These are phyloP conservation scores for Pinus albicaulis DNA, from an alignment of 75 land plant genomes.

Conservation along the genomic window DNA sequence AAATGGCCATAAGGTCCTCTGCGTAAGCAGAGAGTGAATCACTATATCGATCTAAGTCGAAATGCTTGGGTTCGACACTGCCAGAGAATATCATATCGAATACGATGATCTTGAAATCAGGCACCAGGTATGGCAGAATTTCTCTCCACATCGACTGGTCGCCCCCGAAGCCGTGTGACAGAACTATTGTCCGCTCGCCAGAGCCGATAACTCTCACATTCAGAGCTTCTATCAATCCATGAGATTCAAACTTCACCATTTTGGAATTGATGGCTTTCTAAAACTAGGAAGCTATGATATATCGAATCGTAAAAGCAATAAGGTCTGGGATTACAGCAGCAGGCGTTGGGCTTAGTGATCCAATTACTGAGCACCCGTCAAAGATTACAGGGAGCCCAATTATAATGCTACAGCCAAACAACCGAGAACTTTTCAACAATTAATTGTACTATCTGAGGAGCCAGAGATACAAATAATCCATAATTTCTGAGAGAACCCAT, in stretches of 20 bases:
- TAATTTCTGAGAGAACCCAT: not conserved
- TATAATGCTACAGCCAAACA: too few relatives aligned
- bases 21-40: conserved; percentile 38
- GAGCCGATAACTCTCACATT: conserved; percentile 19
- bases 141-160: conserved; percentile 31
- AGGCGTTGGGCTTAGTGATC: too few relatives aligned
- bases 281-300: too few relatives aligned
- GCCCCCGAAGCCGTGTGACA: conserved; percentile 33
- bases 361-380: too few relatives aligned
- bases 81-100: conserved; percentile 30
- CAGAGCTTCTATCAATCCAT: not conserved
- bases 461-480: too few relatives aligned
- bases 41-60: not conserved
- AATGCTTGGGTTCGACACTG: conserved; percentile 5
- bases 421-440: not conserved
- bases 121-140: conserved; percentile 26
- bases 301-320: too few relatives aligned
- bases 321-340: too few relatives aligned
- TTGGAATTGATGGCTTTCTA: too few relatives aligned
- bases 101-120: conserved; percentile 18
- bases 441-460: too few relatives aligned
- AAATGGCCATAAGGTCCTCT: conserved; percentile 38
- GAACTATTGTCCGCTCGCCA: conserved; percentile 17
- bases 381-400: too few relatives aligned
- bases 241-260: too few relatives aligned